Evolutionary conservation across 345 rosid genomes (phyloP).

Genomic region (Anacardium occidentale): DNA sequence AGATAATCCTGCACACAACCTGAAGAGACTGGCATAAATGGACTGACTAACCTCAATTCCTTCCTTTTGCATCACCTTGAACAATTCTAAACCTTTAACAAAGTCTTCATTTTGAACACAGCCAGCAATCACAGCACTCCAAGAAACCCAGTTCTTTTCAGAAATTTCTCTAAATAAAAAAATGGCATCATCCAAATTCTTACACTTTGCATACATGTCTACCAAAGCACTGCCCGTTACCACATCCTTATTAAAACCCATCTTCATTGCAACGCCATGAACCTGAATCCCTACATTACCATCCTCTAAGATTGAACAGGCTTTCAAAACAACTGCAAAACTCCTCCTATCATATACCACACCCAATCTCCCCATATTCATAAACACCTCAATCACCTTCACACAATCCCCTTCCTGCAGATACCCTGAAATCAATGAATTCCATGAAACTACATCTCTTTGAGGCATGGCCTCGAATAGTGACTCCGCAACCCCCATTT

Average conservation of each 20-base stretch:
- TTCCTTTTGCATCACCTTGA: constrained; percentile 63
- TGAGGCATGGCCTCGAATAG: constrained; percentile 56
- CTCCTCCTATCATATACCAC: constrained; percentile 49
- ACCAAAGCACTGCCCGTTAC: constrained; percentile 77
- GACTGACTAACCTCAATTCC: constrained; percentile 69
- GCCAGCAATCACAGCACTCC: constrained; percentile 89
- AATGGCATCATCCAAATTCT: constrained; percentile 52
- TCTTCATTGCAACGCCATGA: constrained; percentile 55
- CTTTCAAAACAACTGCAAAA: constrained; percentile 66
- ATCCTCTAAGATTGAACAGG: constrained; percentile 51
- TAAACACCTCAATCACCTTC: constrained; percentile 46
- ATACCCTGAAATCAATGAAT: constrained; percentile 80
- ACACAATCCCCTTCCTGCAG: constrained; percentile 49
- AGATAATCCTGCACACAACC: constrained; percentile 73
- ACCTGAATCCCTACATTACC: constrained; percentile 56
- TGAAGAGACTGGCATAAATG: constrained; percentile 75
- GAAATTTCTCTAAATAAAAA: constrained; percentile 56
- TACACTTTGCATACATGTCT: constrained; percentile 90
- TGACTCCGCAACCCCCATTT: constrained; percentile 47
- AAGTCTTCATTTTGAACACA: constrained; percentile 63
- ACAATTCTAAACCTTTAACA: constrained; percentile 52
- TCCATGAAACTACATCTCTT: constrained; percentile 87
- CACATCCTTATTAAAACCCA: constrained; percentile 62
- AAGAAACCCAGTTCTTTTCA: constrained; percentile 68
- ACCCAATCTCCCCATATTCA: constrained; percentile 55